Evolutionary conservation across 2,329 filamentous ascomycete genomes (phyloP), one percentile per base, ranked within the genome.

Genomic region (Colletotrichum sp.): DNA sequence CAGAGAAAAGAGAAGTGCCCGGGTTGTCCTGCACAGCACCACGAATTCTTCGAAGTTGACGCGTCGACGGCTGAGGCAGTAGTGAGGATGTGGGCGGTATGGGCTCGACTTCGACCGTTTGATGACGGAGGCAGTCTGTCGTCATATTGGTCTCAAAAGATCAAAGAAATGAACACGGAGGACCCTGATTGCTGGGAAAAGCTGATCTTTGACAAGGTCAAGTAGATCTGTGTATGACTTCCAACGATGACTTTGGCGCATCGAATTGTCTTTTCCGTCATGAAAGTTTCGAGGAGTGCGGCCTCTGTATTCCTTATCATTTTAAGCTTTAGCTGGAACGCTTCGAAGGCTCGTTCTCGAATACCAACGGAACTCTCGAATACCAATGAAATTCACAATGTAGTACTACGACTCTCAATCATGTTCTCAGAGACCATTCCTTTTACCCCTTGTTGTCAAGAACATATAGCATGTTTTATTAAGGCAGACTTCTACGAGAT

Each of bases 21-120:
- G 0, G 69, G 63, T 12, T 84, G 83, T 30, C 7, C 57, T 52
- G 68, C 4, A 8, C 57, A 30, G 5, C 21, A 62, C 13, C 83
- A 83, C 21, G 83, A 84, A 72, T 84, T 82, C 80, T 84, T 84
- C 69, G 72, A 78, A 18, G 78, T 81, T 13, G 71, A 72, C 8
- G 67, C 15, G 8, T 55, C 57, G 1, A 71, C 69, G 16, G 82
- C 81, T 1, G 64, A 68, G n/a, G 69, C 62, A 3, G 49, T 73
- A 2, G 76, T 83, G 10, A 75, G 55, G 4, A 72, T 82, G 49
- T 84, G 83, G 83, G 71, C 80, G 6, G 72, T 69, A 8, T 84
- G 81, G 79, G 82, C 79, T 21, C 72, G 77, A 24, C 75, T 77
- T n/a, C 36, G 67, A n/a, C 82, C 83, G 5, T 84, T 84, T 6